Base-by-base conservation (phyloP, 495 filamentous ascomycete genomes). In the Sphaerosporella brunnea region DNA sequence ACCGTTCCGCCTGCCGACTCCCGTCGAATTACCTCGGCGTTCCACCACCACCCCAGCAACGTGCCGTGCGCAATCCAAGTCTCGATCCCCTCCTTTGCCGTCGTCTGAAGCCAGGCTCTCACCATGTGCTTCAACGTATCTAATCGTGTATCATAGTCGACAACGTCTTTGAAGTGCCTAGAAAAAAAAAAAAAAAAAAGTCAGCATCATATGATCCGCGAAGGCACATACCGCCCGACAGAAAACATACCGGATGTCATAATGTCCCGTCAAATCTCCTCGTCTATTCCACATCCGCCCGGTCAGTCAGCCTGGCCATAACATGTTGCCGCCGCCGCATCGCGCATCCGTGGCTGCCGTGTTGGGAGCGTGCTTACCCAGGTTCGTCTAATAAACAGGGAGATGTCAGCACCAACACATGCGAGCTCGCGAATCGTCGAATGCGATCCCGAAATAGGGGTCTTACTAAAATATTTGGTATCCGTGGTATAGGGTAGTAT, bases 11-110 rank as follows among this genome's bases (percentile, higher is more conserved):
- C 13, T 32, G 10, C 10, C 13, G 20, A 44, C 28, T 44, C 18
- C 23, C 13, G 13, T 24, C 9, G 1, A 26, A 11, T 34, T 20
- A 77, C 74, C 63, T 73, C 73, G 15, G 77, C 80, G 56, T 84
- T 87, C 84, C 84, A 93, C 81, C 82, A 90, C 84, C 84, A 93
- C 10, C 84, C 84, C 39, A 93, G 64, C 37, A 93, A 66, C 13
- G 84, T 87, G 19, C 84, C 84, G 62, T 93, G 84, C 26, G 82
- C 81, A 52, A 93, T 76, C 84, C 84, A 93, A 3, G 84, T 86
- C 58, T 85, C 80, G 47, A 84, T 62, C 0, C 72, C 69, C 23
- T 82, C 69, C 32, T 72, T 64, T 11, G 67, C 62, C 52, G 81
- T 77, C 47, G 72, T 77, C 15, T 72, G 67, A 10, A 90, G 67